phyloP scores from a whole-genome alignment of 2,329 filamentous ascomycete species.

The Tolypocladium guangdongense region DNA sequence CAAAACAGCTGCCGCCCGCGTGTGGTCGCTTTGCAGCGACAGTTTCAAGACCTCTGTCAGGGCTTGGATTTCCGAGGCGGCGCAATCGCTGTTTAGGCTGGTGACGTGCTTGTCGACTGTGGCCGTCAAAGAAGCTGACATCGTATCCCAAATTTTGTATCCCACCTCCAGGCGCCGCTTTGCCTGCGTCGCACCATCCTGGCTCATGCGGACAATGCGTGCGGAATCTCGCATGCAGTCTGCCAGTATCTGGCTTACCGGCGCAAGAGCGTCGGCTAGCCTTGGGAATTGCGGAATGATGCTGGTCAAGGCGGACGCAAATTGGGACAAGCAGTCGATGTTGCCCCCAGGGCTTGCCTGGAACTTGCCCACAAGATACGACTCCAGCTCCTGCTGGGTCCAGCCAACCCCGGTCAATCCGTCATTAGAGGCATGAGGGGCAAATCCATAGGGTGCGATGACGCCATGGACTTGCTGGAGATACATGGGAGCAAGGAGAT shows the following conservation, averaged over 20 bases:
- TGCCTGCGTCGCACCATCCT: conserved; percentile 11
- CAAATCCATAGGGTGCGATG: conserved; percentile 8
- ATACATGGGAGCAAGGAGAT: conserved; percentile 24
- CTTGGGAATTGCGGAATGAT: conserved; percentile 35
- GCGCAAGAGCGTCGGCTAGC: conserved; percentile 30
- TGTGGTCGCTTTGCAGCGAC: conserved; percentile 26
- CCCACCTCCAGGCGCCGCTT: conserved; percentile 26
- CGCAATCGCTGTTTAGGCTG: conserved; percentile 34
- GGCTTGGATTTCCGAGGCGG: conserved; percentile 24
- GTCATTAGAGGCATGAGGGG: conserved; percentile 7
- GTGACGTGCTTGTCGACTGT: conserved; percentile 47
- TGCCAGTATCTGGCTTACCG: conserved; percentile 23
- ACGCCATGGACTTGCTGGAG: conserved; percentile 31
- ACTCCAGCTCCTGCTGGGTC: conserved; percentile 9
- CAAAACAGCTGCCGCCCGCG: conserved; percentile 20
- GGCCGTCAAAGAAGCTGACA: conserved; percentile 29
- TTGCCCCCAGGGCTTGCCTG: conserved; percentile 28
- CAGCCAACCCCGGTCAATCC: conserved; percentile 3
- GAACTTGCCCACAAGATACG: conserved; percentile 33
- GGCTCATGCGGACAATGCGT: conserved; percentile 10
- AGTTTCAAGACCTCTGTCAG: conserved; percentile 33
- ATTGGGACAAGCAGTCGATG: conserved; percentile 29
- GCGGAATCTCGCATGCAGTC: conserved; percentile 20
- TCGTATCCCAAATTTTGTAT: conserved; percentile 30
- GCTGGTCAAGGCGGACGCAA: conserved; percentile 28